Evolutionary conservation across 1,284 basidiomycete genomes (phyloP).

Genomic region (Chalciporus sp.): DNA sequence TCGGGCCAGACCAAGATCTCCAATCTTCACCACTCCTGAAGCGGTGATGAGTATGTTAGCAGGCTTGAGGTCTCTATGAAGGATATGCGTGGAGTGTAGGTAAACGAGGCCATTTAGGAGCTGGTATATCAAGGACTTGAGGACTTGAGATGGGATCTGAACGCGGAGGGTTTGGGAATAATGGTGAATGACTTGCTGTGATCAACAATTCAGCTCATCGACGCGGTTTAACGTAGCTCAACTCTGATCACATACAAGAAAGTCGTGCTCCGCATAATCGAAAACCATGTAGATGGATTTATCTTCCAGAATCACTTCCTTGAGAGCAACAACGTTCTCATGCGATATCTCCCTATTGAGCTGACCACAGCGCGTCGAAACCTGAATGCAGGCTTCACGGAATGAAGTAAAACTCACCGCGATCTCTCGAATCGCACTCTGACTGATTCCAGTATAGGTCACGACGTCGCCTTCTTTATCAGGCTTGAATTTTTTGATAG

Average conservation of each 20-base stretch:
- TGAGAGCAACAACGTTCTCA: constrained; percentile 88
- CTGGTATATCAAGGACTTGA: constrained; percentile 95
- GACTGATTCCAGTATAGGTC: constrained; percentile 96
- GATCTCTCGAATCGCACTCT: constrained; percentile 96
- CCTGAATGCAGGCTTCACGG: not conserved
- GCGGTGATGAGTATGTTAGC: constrained; percentile 97
- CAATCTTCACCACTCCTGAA: constrained; percentile 93
- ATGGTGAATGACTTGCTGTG: constrained; percentile 96
- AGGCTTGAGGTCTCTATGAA: constrained; percentile 97
- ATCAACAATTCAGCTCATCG: not conserved
- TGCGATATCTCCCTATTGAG: constrained; percentile 94
- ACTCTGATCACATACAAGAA: constrained; percentile 63
- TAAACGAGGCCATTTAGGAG: constrained; percentile 95
- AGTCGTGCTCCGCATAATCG: constrained; percentile 98
- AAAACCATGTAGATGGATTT: constrained; percentile 99
- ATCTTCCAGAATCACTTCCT: constrained; percentile 96
- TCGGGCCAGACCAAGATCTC: constrained; percentile 93
- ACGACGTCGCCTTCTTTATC: constrained; percentile 96
- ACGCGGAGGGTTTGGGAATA: constrained; percentile 87
- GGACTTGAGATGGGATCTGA: constrained; percentile 73
- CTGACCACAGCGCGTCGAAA: constrained; percentile 40
- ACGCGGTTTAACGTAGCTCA: constrained; percentile 3
- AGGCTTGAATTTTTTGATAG: constrained; percentile 99
- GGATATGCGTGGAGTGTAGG: constrained; percentile 92
- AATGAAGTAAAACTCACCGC: constrained; percentile 59